Evolutionary conservation across 495 filamentous ascomycete genomes (phyloP), one percentile per base, ranked within the genome.

Genomic region (Aspergillus avenaceus): DNA sequence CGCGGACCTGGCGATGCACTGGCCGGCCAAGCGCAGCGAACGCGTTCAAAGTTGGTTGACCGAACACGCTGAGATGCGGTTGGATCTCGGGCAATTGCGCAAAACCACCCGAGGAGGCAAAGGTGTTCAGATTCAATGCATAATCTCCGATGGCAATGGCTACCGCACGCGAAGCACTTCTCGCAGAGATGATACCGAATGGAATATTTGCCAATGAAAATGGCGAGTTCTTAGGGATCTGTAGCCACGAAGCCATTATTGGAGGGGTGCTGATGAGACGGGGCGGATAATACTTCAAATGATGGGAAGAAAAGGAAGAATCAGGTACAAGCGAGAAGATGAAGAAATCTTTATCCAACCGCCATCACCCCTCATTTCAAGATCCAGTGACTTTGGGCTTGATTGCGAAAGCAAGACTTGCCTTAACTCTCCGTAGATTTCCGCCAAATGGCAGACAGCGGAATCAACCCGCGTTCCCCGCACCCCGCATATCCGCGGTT

Each of bases 131-230:
- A 60, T 96, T 88, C 34, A 97, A 76, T 0, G 84, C 87, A 63
- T 86, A 70, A 31, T 82, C 74, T 23, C 92, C 90, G 52, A 96
- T 88, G 27, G 88, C 88, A 41, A 88, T 72, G n/a, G 87, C 91
- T 8, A 81, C 77, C 23, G 83, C 85, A 4, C 78, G 84, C 27
- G 71, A 65, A 3, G 74, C 64, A 52, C 79, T 67, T 13, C 67
- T 59, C 2, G 74, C 52, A 0, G 84, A 79, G 62, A 96, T 87
- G 65, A 96, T 90, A 54, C 92, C 92, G 65, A 97, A 95, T 13
- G 92, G 92, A 52, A 97, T 85, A 67, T 97, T 96, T 55, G 83
- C 76, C 40, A 97, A 72, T 12, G 91, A 93, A 71, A 97, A 97
- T 49, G 82, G 81, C 40, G 81, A 84, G 54, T 73, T 72, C 38